These are phyloP conservation scores for Aspergillus versicolor DNA, from an alignment of 2,329 filamentous ascomycete genomes.

Conservation along the genomic window DNA sequence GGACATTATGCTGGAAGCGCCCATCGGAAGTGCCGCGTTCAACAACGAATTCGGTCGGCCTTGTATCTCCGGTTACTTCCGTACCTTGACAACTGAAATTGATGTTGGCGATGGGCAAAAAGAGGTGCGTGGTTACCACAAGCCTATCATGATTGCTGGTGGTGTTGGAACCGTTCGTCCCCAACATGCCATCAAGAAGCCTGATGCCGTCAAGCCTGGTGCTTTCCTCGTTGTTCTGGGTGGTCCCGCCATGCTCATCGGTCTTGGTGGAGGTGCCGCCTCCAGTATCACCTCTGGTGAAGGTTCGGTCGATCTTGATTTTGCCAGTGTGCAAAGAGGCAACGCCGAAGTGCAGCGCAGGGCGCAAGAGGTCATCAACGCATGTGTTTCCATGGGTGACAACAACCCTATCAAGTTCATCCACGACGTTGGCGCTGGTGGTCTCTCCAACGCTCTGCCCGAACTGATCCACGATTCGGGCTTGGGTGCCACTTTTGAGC, in stretches of 20 bases:
- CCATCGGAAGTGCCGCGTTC: constrained; percentile 90
- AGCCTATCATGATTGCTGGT: constrained; percentile 97
- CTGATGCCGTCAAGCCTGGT: constrained; percentile 75
- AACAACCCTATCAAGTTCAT: constrained; percentile 94
- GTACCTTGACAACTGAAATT: constrained; percentile 76
- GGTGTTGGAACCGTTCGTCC: constrained; percentile 90
- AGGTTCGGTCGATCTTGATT: constrained; percentile 87
- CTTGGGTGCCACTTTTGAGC: constrained; percentile 85
- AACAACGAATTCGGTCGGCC: constrained; percentile 98
- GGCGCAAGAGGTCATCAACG: constrained; percentile 97
- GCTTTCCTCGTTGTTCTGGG: constrained; percentile 90
- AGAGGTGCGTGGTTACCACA: constrained; percentile 89
- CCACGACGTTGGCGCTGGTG: constrained; percentile 94
- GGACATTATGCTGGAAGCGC: constrained; percentile 97
- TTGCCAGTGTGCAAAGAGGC: constrained; percentile 93
- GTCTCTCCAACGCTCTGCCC: constrained; percentile 78
- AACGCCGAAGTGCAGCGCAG: constrained; percentile 95
- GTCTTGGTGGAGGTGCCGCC: constrained; percentile 89
- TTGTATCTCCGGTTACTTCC: constrained; percentile 84
- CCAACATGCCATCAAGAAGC: constrained; percentile 83
- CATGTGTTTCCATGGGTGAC: constrained; percentile 78
- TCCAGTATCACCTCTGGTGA: constrained; percentile 88
- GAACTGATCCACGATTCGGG: constrained; percentile 91
- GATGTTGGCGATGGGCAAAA: constrained; percentile 59
- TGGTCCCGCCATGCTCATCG: constrained; percentile 96